These are phyloP conservation scores for Coleophoma eucalyptorum DNA, from an alignment of 2,329 filamentous ascomycete species.

Conservation along the genomic window DNA sequence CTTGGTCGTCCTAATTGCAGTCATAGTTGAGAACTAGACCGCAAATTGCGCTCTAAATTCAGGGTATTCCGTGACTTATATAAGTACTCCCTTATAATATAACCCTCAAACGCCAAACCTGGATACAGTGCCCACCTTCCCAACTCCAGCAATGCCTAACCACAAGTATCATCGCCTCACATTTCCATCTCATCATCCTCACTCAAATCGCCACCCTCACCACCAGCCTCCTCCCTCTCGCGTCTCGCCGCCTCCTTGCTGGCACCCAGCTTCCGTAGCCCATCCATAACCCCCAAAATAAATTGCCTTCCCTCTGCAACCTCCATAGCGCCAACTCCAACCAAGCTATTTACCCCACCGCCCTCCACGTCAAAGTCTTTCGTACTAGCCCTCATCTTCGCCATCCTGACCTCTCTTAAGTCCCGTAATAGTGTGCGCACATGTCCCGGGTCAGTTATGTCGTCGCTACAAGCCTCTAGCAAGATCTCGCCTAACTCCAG, in stretches of 20 bases:
- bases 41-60: no score
- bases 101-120: no score
- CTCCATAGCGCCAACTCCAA: conserved; percentile 89
- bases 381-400: conserved; percentile 79
- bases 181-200: conserved; percentile 47
- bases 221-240: conserved; percentile 66
- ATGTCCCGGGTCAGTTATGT: conserved; percentile 70
- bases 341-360: conserved; percentile 65
- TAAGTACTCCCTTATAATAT: no score
- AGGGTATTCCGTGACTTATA: no score
- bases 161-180: conserved; percentile 1
- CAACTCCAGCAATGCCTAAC: neutral
- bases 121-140: neutral
- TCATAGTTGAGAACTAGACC: no score
- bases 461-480: conserved; percentile 79
- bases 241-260: conserved; percentile 73
- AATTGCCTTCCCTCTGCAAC: conserved; percentile 83
- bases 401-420: conserved; percentile 80
- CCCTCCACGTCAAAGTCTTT: conserved; percentile 63
- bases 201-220: conserved; percentile 52
- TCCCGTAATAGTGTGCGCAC: conserved; percentile 75
- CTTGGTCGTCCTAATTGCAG: no score
- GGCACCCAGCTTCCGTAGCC: conserved; percentile 76
- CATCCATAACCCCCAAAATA: conserved; percentile 81
- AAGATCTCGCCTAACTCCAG: conserved; percentile 85